phyloP scores from a whole-genome alignment of 495 filamentous ascomycete species.

The Podospora pseudopauciseta region DNA sequence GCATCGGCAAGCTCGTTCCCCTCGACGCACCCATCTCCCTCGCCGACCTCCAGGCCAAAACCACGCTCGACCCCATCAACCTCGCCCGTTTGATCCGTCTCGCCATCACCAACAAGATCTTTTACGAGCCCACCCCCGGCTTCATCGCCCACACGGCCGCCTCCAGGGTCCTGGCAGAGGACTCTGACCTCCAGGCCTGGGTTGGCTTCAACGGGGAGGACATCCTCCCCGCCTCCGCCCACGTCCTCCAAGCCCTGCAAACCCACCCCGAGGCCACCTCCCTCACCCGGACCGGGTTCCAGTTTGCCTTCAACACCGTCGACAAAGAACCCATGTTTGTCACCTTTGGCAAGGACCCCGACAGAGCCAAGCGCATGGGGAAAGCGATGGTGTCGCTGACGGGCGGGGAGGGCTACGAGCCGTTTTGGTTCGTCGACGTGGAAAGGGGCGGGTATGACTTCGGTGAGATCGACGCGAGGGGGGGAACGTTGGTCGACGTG shows the following conservation, averaged over 20 bases:
- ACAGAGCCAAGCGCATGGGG: conserved; percentile 48
- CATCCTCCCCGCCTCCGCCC: conserved; percentile 45
- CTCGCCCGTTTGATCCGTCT: conserved; percentile 52
- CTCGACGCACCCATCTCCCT: conserved; percentile 40
- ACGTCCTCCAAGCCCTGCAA: conserved; percentile 38
- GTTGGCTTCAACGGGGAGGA: conserved; percentile 51
- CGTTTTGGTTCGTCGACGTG: conserved; percentile 40
- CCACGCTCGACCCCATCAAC: conserved; percentile 41
- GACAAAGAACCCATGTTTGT: conserved; percentile 49
- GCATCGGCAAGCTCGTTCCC: conserved; percentile 41
- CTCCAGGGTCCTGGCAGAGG: conserved; percentile 44
- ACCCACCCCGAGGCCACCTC: conserved; percentile 40
- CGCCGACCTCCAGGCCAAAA: conserved; percentile 40
- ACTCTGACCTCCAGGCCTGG: conserved; percentile 45
- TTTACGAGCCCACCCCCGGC: conserved; percentile 49
- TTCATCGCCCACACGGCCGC: conserved; percentile 53
- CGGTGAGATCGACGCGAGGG: conserved; percentile 35
- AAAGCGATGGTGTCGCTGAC: conserved; percentile 50
- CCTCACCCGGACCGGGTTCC: conserved; percentile 46
- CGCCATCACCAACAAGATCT: conserved; percentile 55
- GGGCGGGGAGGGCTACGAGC: conserved; percentile 49
- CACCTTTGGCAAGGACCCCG: conserved; percentile 45
- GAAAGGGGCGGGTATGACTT: conserved; percentile 43
- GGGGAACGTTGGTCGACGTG: conserved; percentile 51
- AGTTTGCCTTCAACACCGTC: conserved; percentile 45